Percentiles rank a stretch among this genome's conserved stretches.
These are phyloP conservation scores for Aspergillus sclerotiicarbonarius DNA, from an alignment of 495 filamentous ascomycete species.

Conservation along the genomic window DNA sequence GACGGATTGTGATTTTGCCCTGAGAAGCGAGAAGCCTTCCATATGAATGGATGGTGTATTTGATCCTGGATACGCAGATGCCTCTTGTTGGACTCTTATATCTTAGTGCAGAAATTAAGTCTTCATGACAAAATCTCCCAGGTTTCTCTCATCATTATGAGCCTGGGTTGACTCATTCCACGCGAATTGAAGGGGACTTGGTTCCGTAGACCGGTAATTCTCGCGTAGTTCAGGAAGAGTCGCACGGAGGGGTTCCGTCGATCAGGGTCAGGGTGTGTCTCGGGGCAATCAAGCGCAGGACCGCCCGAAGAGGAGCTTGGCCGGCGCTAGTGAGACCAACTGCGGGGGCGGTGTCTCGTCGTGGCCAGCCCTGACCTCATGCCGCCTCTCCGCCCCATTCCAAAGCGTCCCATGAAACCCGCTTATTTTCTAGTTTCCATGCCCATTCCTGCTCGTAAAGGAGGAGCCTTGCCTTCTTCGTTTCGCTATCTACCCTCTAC, in stretches of 20 bases:
- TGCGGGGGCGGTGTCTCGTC: constrained; percentile 15
- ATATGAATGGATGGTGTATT: background rate
- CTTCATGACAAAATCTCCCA: too few relatives aligned
- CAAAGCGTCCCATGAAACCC: constrained; percentile 2
- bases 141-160: too few relatives aligned
- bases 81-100: too few relatives aligned
- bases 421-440: background rate
- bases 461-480: constrained; percentile 8
- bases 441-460: constrained; percentile 17
- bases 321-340: constrained; percentile 1
- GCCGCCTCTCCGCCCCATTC: background rate
- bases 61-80: too few relatives aligned
- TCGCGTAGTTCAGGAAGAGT: too few relatives aligned
- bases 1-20: background rate
- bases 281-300: background rate
- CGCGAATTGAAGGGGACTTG: too few relatives aligned
- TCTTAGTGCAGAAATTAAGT: too few relatives aligned
- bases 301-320: background rate
- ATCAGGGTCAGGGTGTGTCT: background rate
- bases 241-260: too few relatives aligned
- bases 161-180: too few relatives aligned
- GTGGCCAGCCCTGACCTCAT: background rate
- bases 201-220: too few relatives aligned
- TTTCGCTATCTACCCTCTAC: background rate
- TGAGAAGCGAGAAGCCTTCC: background rate